Percentiles rank a stretch among this genome's conserved stretches.
Evolutionary conservation across 1,284 basidiomycete genomes (phyloP).

Genomic region (Cryptococcus sp.): DNA sequence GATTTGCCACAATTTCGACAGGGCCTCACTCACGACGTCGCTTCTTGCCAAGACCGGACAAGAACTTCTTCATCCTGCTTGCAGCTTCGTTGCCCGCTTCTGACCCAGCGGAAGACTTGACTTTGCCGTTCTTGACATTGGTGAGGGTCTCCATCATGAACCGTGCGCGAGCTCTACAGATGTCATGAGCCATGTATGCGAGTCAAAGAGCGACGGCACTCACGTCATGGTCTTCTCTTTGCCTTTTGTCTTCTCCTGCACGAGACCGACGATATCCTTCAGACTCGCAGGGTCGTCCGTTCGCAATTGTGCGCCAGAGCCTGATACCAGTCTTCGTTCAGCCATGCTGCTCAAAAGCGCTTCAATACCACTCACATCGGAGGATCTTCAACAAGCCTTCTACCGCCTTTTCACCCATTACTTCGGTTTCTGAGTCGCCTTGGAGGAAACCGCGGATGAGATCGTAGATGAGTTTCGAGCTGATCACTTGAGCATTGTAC

Average conservation of each 20-base stretch:
- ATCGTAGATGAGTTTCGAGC: slow-evolving; percentile 85
- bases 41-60: slow-evolving; percentile 73
- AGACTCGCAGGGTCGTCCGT: slow-evolving; percentile 61
- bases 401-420: slow-evolving; percentile 73
- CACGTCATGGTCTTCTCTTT: slow-evolving; percentile 66
- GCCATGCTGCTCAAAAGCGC: background rate
- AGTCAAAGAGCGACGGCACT: slow-evolving; percentile 10
- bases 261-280: slow-evolving; percentile 61
- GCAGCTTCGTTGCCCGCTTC: slow-evolving; percentile 69
- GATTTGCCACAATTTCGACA: background rate
- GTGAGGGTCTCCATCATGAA: slow-evolving; percentile 92
- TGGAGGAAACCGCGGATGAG: slow-evolving; percentile 77
- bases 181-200: background rate
- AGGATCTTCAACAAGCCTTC: slow-evolving; percentile 86
- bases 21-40: slow-evolving; percentile 63
- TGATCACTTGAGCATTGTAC: slow-evolving; percentile 94
- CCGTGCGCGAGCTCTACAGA: slow-evolving; percentile 57
- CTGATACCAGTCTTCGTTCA: slow-evolving; percentile 53
- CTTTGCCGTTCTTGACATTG: slow-evolving; percentile 87
- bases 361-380: slow-evolving; percentile 64
- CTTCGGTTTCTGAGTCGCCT: slow-evolving; percentile 45
- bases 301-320: slow-evolving; percentile 82
- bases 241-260: slow-evolving; percentile 69
- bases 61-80: slow-evolving; percentile 73
- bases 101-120: slow-evolving; percentile 64